Percentiles rank a stretch among this genome's conserved stretches.
Conservation (phyloP, 2,329 filamentous ascomycete species). For the Pseudogymnoascus sp. region DNA sequence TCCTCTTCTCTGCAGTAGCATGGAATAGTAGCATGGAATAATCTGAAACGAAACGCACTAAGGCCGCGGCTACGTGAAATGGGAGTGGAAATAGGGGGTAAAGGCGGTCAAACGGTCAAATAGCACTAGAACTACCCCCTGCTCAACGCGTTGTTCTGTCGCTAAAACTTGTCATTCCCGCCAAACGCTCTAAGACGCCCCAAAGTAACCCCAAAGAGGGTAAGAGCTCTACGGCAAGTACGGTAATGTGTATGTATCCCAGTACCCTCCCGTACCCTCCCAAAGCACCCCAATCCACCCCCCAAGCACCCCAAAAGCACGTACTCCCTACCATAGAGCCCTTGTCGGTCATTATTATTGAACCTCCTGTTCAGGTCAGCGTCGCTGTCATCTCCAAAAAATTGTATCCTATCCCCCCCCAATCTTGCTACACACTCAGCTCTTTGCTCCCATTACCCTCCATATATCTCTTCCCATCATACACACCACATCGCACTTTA, state of each 20-base stretch:
- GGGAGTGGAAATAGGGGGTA: neutral
- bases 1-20: slow-evolving; percentile 3
- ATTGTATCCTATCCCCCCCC: neutral
- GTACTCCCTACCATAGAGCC: neutral
- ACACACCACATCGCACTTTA: neutral
- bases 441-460: neutral
- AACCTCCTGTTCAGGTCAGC: slow-evolving; percentile 5
- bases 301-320: neutral
- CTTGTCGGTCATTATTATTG: slow-evolving; percentile 2
- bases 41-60: slow-evolving; percentile 5
- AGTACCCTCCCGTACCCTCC: neutral
- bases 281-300: neutral
- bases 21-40: slow-evolving; percentile 3
- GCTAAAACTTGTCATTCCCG: slow-evolving; percentile 1
- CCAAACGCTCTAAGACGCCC: slow-evolving; percentile 1
- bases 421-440: neutral
- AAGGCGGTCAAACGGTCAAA: neutral
- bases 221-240: neutral
- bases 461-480: neutral
- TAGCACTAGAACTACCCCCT: neutral
- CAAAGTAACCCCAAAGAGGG: neutral
- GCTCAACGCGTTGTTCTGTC: neutral
- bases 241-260: neutral
- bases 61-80: neutral
- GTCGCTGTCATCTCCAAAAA: neutral